Evolutionary conservation across 1,284 basidiomycete species (phyloP), one percentile per base, ranked within the genome.

Genomic region (Microbotryum scabiosae): DNA sequence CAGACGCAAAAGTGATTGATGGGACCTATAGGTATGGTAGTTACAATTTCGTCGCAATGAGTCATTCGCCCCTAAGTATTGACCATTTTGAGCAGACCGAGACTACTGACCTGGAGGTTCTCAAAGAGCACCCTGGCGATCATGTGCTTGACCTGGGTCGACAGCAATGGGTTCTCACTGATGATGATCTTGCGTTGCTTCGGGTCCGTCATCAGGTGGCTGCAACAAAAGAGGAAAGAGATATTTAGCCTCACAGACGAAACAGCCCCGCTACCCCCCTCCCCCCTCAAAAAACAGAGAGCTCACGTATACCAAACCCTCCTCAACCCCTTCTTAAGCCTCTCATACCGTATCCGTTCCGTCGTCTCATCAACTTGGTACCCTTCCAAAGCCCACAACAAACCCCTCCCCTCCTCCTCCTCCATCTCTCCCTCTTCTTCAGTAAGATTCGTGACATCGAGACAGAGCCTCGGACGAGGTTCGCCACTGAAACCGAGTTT

Each of bases 171-270:
- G 72, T 90, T 87, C 75, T 97, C 93, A 7, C 94, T 79, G 28
- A 98, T 72, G 54, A 97, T 88, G 60, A 98, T 86, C 74, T 94
- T 96, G 54, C 94, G 83, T 43, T 89, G 85, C 74, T 91, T 94
- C 0, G 93, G 87, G 73, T 97, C 96, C 64, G 88, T 87, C 74
- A 97, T 81, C 51, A 98, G 81, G 60, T 90, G 87, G 71, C 91
- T 93, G 71, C 3, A 36, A 20, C 43, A 21, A 10, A 56, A 61
- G 9, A 46, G 44, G 23, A 46, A 41, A 49, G 45, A n/a, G 21
- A 36, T 26, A 30, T n/a, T 41, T 18, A 46, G 51, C 10, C 5
- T 30, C 23, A 36, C 46, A 18, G 18, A 28, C 20, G 4, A 12
- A 12, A 25, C n/a, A 20, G 12, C 26, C 45, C 20, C 18, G 43